These are phyloP conservation scores for Cyclotella baltica DNA, from an alignment of 108 stramenopile species.

Conservation along the genomic window DNA sequence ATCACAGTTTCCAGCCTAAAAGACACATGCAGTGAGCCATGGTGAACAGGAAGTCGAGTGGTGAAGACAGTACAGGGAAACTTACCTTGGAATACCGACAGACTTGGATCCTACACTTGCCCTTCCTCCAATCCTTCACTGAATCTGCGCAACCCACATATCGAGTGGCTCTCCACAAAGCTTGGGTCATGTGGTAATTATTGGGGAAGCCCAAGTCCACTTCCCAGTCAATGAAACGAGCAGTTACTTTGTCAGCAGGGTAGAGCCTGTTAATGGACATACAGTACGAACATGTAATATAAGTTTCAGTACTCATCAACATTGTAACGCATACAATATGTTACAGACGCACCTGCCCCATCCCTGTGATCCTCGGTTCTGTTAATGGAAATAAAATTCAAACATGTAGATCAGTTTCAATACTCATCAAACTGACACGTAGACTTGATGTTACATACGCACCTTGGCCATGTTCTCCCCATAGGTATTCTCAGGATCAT, in stretches of 20 bases:
- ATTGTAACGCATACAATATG: no score
- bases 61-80: neutral
- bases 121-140: constrained; percentile 15
- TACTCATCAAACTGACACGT: no score
- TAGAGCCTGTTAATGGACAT: constrained; percentile 31
- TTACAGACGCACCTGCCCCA: no score
- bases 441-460: no score
- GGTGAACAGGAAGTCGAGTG: neutral
- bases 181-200: constrained; percentile 31
- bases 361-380: no score
- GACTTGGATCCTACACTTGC: constrained; percentile 20
- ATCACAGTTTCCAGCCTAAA: constrained; percentile 21
- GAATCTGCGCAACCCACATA: constrained; percentile 27
- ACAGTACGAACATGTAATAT: no score
- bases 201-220: constrained; percentile 3
- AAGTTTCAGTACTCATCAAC: no score
- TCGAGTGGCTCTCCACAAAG: constrained; percentile 7
- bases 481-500: constrained; percentile 14
- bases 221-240: constrained; percentile 23
- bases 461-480: constrained; percentile 36
- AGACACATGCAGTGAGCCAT: neutral
- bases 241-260: constrained; percentile 15
- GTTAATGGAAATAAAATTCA: no score
- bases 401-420: no score
- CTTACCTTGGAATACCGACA: constrained; percentile 28